Evolutionary conservation across 768 basidiomycete species (phyloP).

Genomic region (Leucosporidium yakuticum): DNA sequence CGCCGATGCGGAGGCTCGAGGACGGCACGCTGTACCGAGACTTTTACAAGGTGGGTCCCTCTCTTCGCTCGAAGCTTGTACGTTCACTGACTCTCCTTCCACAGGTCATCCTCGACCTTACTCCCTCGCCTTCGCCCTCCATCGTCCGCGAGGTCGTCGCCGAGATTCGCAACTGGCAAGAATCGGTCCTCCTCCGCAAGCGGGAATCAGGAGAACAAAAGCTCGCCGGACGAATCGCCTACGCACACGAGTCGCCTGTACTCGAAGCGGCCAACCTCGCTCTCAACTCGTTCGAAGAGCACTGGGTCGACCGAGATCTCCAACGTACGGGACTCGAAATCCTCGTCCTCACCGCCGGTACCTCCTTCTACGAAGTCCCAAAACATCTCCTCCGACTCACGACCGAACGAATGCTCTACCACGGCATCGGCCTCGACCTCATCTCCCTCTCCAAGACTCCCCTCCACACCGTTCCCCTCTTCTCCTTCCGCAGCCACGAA

Average conservation of each 20-base stretch:
- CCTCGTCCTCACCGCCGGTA: constrained; percentile 84
- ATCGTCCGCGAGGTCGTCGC: constrained; percentile 21
- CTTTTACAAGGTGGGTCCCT: constrained; percentile 51
- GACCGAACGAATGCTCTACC: constrained; percentile 85
- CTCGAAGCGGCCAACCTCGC: constrained; percentile 90
- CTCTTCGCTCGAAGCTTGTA: not conserved
- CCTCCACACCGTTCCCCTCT: constrained; percentile 85
- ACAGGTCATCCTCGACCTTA: constrained; percentile 83
- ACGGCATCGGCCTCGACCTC: constrained; percentile 83
- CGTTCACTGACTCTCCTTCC: not conserved
- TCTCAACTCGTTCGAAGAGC: constrained; percentile 84
- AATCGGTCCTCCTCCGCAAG: constrained; percentile 18
- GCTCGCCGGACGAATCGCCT: constrained; percentile 69
- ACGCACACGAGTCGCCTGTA: constrained; percentile 90
- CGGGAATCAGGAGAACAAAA: constrained; percentile 46
- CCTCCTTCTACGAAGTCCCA: constrained; percentile 85
- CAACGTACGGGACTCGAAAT: constrained; percentile 78
- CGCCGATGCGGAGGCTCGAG: constrained; percentile 69
- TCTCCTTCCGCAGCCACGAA: constrained; percentile 53
- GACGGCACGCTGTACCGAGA: constrained; percentile 52
- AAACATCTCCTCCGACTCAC: constrained; percentile 85
- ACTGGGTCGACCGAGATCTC: constrained; percentile 90
- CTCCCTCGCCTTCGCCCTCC: constrained; percentile 23
- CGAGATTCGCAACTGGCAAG: constrained; percentile 25
- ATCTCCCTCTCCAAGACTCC: constrained; percentile 85